Base-by-base conservation (phyloP, 176 grass and related monocot species). In the Paspalum vaginatum region DNA sequence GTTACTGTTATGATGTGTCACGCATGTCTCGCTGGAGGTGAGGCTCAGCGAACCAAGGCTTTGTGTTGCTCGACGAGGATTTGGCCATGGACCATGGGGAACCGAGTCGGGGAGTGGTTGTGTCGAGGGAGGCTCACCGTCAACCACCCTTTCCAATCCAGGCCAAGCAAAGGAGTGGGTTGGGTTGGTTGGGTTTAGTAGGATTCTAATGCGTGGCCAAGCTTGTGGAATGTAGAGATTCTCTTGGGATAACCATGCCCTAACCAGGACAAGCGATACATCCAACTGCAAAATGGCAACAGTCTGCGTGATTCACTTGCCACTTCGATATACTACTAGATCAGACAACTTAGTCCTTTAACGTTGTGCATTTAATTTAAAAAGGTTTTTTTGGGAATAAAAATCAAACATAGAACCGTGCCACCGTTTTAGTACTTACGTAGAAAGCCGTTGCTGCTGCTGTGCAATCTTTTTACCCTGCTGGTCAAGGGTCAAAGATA, bases 181-280 rank as follows among this genome's bases (percentile, higher is more conserved):
- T 25, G 67, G 43, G 67, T 59, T 59, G 43, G 67, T 59, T 59
- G 25, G 32, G 42, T 79, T 68, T 74, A 25, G 42, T 77, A 56
- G 83, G 70, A 83, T 39, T 72, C 44, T 86, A 84, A 86, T 60
- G 84, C 57, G 2, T 87, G 90, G 70, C 77, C 90, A 86, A 87
- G 38, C 76, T 46, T 51, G 77, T 56, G 72, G 47, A 80, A 79
- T 60, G 61, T 65, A 70, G 16, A 81, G 77, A 85, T 87, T 87
- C 84, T 59, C 84, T 74, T 56, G 77, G 66, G 72, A 87, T 85
- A 82, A 74, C 59, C 83, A 82, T 52, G 78, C 41, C 52, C 10
- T 57, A 37, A 66, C 42, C 50, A 45, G 32, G 76, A 86, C 60
- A 86, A 74, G 68, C 59, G 56, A 37, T 57, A 73, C n/a, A 74